These are phyloP conservation scores for Dioszegia crocea DNA, from an alignment of 768 basidiomycete genomes.

Conservation along the genomic window DNA sequence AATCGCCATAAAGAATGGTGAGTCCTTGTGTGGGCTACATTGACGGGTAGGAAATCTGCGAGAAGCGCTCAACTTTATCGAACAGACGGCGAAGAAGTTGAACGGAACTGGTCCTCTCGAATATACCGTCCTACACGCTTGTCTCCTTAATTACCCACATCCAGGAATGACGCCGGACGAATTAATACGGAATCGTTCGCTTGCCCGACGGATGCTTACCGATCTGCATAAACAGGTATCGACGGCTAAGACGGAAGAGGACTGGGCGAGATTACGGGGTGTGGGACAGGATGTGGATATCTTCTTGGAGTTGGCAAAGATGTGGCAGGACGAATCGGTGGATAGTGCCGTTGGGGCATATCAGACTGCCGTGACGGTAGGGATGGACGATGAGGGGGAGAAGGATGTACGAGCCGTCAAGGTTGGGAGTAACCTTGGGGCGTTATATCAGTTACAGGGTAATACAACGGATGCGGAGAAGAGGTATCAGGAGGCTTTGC, in stretches of 20 bases:
- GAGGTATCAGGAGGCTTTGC: constrained; percentile 43
- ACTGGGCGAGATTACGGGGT: constrained; percentile 52
- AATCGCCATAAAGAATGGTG: constrained; percentile 77
- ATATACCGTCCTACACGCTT: constrained; percentile 82
- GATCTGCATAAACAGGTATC: constrained; percentile 41
- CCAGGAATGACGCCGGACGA: constrained; percentile 75
- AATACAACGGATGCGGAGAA: constrained; percentile 40
- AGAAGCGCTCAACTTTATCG: constrained; percentile 50
- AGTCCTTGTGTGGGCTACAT: constrained; percentile 2
- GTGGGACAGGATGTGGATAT: constrained; percentile 77
- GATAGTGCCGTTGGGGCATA: constrained; percentile 71
- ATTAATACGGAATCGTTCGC: constrained; percentile 62
- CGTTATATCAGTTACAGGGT: constrained; percentile 66
- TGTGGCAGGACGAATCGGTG: constrained; percentile 78
- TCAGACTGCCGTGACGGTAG: constrained; percentile 65
- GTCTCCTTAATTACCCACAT: constrained; percentile 75
- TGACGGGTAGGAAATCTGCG: constrained; percentile 39
- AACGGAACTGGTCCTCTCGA: constrained; percentile 60
- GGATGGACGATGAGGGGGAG: constrained; percentile 33
- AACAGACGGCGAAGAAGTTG: constrained; percentile 43
- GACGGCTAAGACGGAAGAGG: constrained; percentile 57
- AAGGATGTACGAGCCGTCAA: constrained; percentile 57
- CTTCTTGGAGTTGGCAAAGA: constrained; percentile 80
- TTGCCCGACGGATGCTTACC: constrained; percentile 78
- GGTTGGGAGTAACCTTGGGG: constrained; percentile 75